Evolutionary conservation across 2,329 filamentous ascomycete species (phyloP), one percentile per base, ranked within the genome.

Genomic region (Alternaria conjuncta): DNA sequence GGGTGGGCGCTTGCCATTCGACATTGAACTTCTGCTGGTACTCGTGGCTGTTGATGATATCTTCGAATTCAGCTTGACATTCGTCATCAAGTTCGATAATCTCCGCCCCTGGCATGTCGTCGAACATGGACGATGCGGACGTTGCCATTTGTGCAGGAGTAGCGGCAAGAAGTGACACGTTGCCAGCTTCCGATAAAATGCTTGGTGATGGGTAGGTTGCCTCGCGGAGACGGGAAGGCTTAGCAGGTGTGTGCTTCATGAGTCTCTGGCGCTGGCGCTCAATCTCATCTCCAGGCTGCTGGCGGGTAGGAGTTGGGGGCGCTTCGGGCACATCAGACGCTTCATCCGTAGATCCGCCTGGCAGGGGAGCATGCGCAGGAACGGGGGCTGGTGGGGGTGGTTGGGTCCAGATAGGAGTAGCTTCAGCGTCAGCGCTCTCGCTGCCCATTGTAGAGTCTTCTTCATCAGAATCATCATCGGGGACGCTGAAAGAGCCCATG

Each of bases 311-410:
- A 26, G 55, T 56, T 2, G 63, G 23, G 15, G 64, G 55, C 6
- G 36, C 20, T 32, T 56, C 54, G 28, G 47, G 10, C 13, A 53
- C 28, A 41, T 26, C 20, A 30, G 50, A 21, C n/a, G 60, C 20
- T 12, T 67, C 66, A 26, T 25, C 28, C 23, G 53, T 25, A 30
- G 66, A 30, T 21, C 61, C 63, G 43, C 63, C 64, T 28, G 77
- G 77, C 18, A 79, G 66, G 3, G 74, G 71, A 12, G 74, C 74
- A 57, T 80, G 77, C 13, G 77, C 71, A 11, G 78, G 77, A 10
- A 72, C 74, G 10, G 78, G 78, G 23, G 78, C 69, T 3, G 78
- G 77, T 8, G 77, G 78, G 12, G 78, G 78, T 20, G 74, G 61
- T 54, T 79, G 76, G 1, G 76, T 79, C 74, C 75, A 78, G 28